phyloP scores from a whole-genome alignment of 805 yeast species.

The Cyberlindnera mycetangii region DNA sequence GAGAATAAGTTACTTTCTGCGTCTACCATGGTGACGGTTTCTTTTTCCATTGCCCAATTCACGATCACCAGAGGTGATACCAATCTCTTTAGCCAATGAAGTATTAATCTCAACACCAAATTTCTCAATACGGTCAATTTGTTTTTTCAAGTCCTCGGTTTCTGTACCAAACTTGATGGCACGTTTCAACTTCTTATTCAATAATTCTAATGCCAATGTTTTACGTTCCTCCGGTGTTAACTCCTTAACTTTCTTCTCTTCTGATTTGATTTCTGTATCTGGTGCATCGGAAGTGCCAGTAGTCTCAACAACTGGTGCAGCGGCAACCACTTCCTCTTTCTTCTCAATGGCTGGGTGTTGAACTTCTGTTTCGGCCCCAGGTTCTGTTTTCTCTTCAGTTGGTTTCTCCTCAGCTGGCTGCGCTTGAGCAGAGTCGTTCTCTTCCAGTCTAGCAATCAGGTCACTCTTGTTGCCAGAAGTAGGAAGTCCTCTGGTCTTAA shows the following conservation, averaged over 20 bases:
- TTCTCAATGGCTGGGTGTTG: background rate
- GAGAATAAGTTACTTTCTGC: slow-evolving; percentile 1
- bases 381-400: background rate
- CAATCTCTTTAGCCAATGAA: slow-evolving; percentile 65
- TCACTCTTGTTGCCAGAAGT: slow-evolving; percentile 81
- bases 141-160: slow-evolving; percentile 53
- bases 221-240: slow-evolving; percentile 69
- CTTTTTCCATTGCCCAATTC: slow-evolving; percentile 11
- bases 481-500: slow-evolving; percentile 65
- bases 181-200: slow-evolving; percentile 65
- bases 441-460: slow-evolving; percentile 60
- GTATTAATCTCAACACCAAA: slow-evolving; percentile 76
- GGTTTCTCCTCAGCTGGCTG: slow-evolving; percentile 1
- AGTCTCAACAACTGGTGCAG: background rate
- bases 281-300: slow-evolving; percentile 9
- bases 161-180: slow-evolving; percentile 68
- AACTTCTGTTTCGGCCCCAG: background rate
- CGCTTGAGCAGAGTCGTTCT: slow-evolving; percentile 38
- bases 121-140: slow-evolving; percentile 70
- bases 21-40: slow-evolving; percentile 4
- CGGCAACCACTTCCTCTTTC: background rate
- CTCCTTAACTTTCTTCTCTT: slow-evolving; percentile 30
- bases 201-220: slow-evolving; percentile 60
- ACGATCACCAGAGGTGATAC: slow-evolving; percentile 34
- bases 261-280: slow-evolving; percentile 1